Base-by-base conservation (phyloP, 1,139 yeast species). In the Sugiyamaella castrensis region DNA sequence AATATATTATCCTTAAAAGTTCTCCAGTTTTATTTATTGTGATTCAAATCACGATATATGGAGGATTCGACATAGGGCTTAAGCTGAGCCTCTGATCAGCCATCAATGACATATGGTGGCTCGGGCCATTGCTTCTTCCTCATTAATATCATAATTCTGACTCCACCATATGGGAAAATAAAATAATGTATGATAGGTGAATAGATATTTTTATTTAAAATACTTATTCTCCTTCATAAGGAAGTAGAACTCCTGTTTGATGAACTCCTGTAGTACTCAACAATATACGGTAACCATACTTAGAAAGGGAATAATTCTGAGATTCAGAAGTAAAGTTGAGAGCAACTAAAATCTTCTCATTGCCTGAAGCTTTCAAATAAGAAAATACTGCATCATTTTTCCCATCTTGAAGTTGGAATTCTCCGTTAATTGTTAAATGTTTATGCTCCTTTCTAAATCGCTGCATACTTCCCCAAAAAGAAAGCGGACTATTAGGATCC, bases 371-470 rank as follows among this genome's bases (percentile, higher is more conserved):
- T 65, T 78, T 77, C 44, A 68, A 53, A 58, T 66, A 74, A 6
- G 72, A 67, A 57, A 77, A 75, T n/a, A 68, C 60, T 44, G 70
- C 58, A 34, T 62, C 58, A 59, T 74, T 70, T 11, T 72, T 75
- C 33, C 53, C 53, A 39, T 77, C 79, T 56, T 70, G 56, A 33
- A 74, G 62, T 51, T 71, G 67, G 56, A 75, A 71, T 26, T 61
- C 59, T 15, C 82, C 82, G 56, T 75, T 72, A 39, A 74, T 66
- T 43, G 75, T 64, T 29, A 72, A 55, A 46, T 75, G 76, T 52
- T 67, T 69, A 67, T 70, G 60, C 15, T 61, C 59, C 56, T 74
- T 75, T 69, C 82, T 73, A 16, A 73, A 46, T 45, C 60, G 56
- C 53, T 77, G 65, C 5, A 73, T 67, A 54, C 66, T 65, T 52